Evolutionary conservation across 2,329 filamentous ascomycete species (phyloP), one percentile per base, ranked within the genome.

Genomic region (Colletotrichum phormii): DNA sequence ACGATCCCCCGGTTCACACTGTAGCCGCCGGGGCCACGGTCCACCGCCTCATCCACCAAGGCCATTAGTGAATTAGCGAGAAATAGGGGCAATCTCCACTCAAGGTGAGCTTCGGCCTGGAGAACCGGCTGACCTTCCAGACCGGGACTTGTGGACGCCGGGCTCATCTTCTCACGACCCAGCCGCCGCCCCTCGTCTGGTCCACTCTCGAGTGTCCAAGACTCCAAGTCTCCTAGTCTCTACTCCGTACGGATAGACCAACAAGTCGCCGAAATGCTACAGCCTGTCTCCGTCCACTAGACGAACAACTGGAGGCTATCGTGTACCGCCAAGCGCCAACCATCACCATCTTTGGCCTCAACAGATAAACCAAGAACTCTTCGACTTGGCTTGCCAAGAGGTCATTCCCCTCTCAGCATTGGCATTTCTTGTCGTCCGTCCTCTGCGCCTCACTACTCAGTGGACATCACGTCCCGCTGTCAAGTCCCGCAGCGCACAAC

Each of bases 61-160:
- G 42, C 58, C 24, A 42, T 72, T 72, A 60, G 59, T 58, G 58
- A 59, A 5, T 63, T 63, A 51, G 6, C 64, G 58, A 63, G 60
- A 64, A 70, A 73, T 73, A 71, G 71, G 71, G 71, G 71, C 61
- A 73, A 73, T 73, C 71, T 73, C 71, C 71, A 71, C 62, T 57
- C 71, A 37, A 68, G 29, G 65, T 55, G 59, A 64, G 58, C 58
- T 46, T 59, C 53, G 64, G 65, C 64, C 64, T 71, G 64, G 64
- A 68, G 53, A 24, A 59, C 42, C 64, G 64, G 69, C 69, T 69
- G 59, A 57, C 7, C 60, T 73, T 70, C 71, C 61, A 73, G 66
- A 64, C 71, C 71, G 71, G 66, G 60, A 65, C 66, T 22, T 61
- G 54, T 66, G 66, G 60, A 64, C 66, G 66, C 70, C 37, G 37